phyloP scores from a whole-genome alignment of 768 basidiomycete genomes.

The Pholiota conissans region DNA sequence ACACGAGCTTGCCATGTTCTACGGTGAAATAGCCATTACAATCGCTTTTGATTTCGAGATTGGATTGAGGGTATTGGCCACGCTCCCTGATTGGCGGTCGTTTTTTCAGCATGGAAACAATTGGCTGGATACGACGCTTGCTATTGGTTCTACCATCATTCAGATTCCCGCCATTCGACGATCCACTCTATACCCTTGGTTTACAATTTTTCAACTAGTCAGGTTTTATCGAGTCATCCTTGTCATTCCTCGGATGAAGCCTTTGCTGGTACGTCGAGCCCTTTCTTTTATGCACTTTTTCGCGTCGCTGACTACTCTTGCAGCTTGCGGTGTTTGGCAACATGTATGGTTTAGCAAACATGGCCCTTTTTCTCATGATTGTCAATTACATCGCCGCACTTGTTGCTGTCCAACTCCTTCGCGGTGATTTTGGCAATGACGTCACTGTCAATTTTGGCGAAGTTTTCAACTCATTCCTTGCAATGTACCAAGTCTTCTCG shows the following conservation, averaged over 20 bases:
- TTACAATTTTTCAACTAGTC: slow-evolving; percentile 82
- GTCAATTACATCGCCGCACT: slow-evolving; percentile 87
- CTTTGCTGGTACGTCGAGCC: slow-evolving; percentile 60
- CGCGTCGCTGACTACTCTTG: background rate
- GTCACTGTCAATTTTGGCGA: slow-evolving; percentile 74
- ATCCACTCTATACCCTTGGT: slow-evolving; percentile 77
- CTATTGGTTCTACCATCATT: slow-evolving; percentile 73
- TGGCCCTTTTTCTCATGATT: slow-evolving; percentile 86
- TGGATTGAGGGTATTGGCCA: slow-evolving; percentile 63
- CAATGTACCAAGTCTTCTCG: slow-evolving; percentile 86
- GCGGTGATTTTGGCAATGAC: slow-evolving; percentile 68
- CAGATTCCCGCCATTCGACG: slow-evolving; percentile 78
- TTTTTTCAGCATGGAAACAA: slow-evolving; percentile 73
- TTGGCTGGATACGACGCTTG: slow-evolving; percentile 74
- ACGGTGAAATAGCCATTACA: slow-evolving; percentile 76
- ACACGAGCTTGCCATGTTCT: slow-evolving; percentile 53
- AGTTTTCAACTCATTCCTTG: slow-evolving; percentile 83
- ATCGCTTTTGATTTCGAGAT: slow-evolving; percentile 90
- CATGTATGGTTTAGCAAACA: slow-evolving; percentile 87
- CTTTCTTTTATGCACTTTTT: background rate
- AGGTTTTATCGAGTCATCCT: slow-evolving; percentile 93
- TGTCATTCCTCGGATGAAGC: slow-evolving; percentile 87
- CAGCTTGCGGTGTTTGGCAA: slow-evolving; percentile 93
- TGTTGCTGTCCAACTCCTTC: slow-evolving; percentile 79
- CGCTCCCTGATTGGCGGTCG: slow-evolving; percentile 79